A percentile compares a stretch with the other conserved stretches of the same genome.
phyloP scores from a whole-genome alignment of 441 rosid genomes.

The Adansonia grandidieri region DNA sequence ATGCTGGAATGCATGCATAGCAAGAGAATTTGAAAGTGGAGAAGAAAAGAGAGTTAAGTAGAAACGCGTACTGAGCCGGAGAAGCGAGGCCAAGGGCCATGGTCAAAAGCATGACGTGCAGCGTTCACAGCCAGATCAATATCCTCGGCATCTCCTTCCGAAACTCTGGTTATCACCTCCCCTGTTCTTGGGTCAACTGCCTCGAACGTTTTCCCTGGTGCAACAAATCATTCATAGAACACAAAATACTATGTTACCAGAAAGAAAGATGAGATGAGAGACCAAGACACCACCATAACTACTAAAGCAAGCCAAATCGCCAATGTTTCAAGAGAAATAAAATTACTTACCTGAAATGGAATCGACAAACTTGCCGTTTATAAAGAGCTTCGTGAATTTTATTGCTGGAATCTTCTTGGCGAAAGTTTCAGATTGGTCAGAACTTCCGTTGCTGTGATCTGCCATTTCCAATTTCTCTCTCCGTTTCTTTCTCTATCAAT shows the following conservation, averaged over 20 bases:
- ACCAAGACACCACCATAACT: no score
- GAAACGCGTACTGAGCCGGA: constrained; percentile 56
- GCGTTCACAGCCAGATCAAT: constrained; percentile 76
- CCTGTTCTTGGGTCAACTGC: constrained; percentile 75
- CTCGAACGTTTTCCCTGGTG: constrained; percentile 63
- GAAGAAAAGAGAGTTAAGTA: background rate
- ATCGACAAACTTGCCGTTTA: constrained; percentile 77
- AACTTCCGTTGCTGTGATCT: constrained; percentile 30
- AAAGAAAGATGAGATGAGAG: background rate
- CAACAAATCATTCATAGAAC: background rate
- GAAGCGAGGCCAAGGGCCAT: constrained; percentile 90
- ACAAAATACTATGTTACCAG: no score
- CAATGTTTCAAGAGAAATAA: no score
- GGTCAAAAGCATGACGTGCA: constrained; percentile 79
- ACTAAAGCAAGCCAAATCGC: no score
- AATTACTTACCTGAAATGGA: constrained; percentile 56
- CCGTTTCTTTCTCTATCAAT: background rate
- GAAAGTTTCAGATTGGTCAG: constrained; percentile 2
- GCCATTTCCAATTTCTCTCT: constrained; percentile 36
- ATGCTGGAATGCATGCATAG: background rate
- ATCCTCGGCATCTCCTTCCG: constrained; percentile 73
- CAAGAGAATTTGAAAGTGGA: background rate
- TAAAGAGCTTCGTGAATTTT: constrained; percentile 72
- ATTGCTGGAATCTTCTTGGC: constrained; percentile 47
- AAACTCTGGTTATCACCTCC: constrained; percentile 52